Percentiles rank a stretch among this genome's conserved stretches.
phyloP scores from a whole-genome alignment of 306 rosid species.

The Lathyrus tuberosus region DNA sequence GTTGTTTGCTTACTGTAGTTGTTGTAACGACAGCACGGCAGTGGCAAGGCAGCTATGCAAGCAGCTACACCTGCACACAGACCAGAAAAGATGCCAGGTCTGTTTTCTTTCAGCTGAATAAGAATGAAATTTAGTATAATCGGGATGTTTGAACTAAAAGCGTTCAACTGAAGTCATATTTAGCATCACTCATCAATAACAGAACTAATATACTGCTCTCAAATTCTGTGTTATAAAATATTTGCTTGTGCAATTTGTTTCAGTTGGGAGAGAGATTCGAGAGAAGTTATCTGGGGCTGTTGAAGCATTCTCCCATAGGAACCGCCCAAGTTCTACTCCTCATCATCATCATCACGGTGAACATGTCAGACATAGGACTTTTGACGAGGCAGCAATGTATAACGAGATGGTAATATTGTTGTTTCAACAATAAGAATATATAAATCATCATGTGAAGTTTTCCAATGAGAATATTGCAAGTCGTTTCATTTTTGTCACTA shows the following conservation, averaged over 20 bases:
- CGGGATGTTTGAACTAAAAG: background rate
- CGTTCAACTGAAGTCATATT: conserved; percentile 6
- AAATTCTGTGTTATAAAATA: conserved; percentile 29
- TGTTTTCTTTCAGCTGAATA: conserved; percentile 37
- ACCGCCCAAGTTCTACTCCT: conserved; percentile 66
- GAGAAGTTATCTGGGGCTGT: conserved; percentile 88
- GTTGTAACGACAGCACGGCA: conserved; percentile 54
- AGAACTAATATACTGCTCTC: conserved; percentile 36
- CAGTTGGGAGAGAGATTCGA: conserved; percentile 87
- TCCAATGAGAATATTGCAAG: background rate
- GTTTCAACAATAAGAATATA: conserved; percentile 28
- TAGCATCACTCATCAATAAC: background rate
- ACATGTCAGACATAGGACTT: conserved; percentile 60
- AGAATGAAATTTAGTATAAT: conserved; percentile 32
- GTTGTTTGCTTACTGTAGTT: conserved; percentile 44
- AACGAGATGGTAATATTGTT: conserved; percentile 67
- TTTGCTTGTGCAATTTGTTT: conserved; percentile 44
- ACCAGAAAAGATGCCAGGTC: conserved; percentile 85
- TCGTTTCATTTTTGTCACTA: background rate
- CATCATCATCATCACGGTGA: conserved; percentile 48
- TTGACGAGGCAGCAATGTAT: conserved; percentile 58
- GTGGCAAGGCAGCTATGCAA: conserved; percentile 73
- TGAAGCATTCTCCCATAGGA: conserved; percentile 79
- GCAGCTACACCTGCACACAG: conserved; percentile 66
- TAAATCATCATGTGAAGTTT: conserved; percentile 12